These are phyloP conservation scores for Bisporella sp. DNA, from an alignment of 2,329 filamentous ascomycete species.

Conservation along the genomic window DNA sequence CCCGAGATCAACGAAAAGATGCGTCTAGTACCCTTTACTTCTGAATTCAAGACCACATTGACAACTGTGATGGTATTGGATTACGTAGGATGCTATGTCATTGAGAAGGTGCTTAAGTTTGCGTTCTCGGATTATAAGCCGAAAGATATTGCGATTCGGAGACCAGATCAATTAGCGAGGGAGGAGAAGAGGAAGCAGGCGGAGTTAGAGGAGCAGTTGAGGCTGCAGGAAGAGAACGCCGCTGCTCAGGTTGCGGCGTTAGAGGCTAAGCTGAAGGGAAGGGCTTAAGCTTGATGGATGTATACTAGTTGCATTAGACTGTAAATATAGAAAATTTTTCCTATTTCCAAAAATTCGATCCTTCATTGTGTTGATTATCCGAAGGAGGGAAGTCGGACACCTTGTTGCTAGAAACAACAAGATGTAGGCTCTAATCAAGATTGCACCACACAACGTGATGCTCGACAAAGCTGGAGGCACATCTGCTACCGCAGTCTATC, in stretches of 20 bases:
- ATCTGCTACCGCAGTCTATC: too few species aligned
- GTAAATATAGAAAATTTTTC: too few species aligned
- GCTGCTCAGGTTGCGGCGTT: constrained; percentile 46
- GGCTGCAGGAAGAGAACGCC: constrained; percentile 45
- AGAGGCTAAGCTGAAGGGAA: constrained; percentile 48
- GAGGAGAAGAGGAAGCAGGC: constrained; percentile 64
- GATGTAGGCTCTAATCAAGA: too few species aligned
- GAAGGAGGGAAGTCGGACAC: too few species aligned
- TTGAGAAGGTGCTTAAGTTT: constrained; percentile 80
- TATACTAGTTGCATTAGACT: too few species aligned
- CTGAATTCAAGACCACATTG: constrained; percentile 84
- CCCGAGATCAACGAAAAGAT: constrained; percentile 93
- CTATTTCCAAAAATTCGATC: too few species aligned
- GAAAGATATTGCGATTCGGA: constrained; percentile 83
- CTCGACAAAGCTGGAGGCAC: too few species aligned
- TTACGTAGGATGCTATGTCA: constrained; percentile 77
- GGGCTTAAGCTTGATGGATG: too few species aligned
- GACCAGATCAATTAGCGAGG: constrained; percentile 77
- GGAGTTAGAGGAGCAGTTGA: constrained; percentile 41
- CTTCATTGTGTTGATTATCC: too few species aligned
- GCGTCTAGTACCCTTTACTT: constrained; percentile 82
- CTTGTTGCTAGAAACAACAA: too few species aligned
- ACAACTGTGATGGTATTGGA: constrained; percentile 81
- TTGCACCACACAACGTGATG: too few species aligned
- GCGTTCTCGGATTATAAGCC: constrained; percentile 87